These are phyloP conservation scores for Boletus mariae DNA, from an alignment of 1,284 basidiomycete genomes.

Conservation along the genomic window DNA sequence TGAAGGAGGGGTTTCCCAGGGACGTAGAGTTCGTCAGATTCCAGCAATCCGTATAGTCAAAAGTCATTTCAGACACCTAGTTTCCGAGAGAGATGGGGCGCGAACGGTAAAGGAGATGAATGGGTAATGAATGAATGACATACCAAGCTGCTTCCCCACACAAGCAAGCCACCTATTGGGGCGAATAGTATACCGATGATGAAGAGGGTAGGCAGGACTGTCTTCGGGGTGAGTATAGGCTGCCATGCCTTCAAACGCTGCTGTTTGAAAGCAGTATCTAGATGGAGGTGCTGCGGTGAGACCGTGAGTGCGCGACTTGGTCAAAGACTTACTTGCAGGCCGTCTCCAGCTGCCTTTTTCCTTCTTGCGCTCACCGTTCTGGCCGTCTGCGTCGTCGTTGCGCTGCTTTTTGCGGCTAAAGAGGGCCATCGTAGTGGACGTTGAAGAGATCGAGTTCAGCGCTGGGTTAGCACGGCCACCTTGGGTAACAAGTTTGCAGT, in stretches of 20 bases:
- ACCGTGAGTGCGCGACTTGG: conserved; percentile 4
- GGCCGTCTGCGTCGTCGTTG: conserved; percentile 37
- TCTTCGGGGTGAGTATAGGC: conserved; percentile 96
- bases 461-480: conserved; percentile 12
- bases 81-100: not conserved
- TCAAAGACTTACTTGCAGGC: conserved; percentile 73
- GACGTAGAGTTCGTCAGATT: conserved; percentile 49
- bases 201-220: conserved; percentile 94
- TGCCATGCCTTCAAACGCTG: conserved; percentile 99
- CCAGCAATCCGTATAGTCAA: conserved; percentile 96
- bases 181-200: conserved; percentile 93
- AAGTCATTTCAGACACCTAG: conserved; percentile 87
- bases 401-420: conserved; percentile 52
- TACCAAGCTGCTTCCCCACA: conserved; percentile 81
- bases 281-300: conserved; percentile 20
- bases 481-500: not conserved
- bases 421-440: conserved; percentile 44
- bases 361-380: conserved; percentile 54
- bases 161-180: conserved; percentile 90
- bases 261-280: conserved; percentile 98
- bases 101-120: conserved; percentile 13
- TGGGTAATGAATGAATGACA: conserved; percentile 28
- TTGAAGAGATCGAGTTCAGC: not conserved
- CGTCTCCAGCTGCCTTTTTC: conserved; percentile 85
- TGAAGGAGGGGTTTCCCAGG: conserved; percentile 38